These are phyloP conservation scores for Alternaria hordeiaustralica DNA, from an alignment of 2,329 filamentous ascomycete genomes.

Conservation along the genomic window DNA sequence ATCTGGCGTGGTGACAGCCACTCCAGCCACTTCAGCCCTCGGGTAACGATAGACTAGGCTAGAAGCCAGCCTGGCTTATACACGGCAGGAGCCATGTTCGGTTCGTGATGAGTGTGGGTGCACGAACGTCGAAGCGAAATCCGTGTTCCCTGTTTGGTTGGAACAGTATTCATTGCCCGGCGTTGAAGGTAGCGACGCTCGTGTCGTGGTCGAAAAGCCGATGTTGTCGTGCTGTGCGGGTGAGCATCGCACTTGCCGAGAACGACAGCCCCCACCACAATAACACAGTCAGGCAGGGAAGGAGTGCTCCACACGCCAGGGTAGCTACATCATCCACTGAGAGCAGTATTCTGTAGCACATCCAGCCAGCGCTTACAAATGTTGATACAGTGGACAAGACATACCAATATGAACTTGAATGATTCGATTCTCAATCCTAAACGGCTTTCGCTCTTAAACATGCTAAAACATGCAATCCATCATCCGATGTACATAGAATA, in stretches of 20 bases:
- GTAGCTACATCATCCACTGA: not conserved
- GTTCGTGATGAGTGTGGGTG: not conserved
- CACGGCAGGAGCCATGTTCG: not conserved
- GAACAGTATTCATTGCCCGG: not conserved
- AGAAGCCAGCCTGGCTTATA: not conserved
- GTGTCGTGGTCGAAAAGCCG: not conserved
- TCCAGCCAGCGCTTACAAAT: not conserved
- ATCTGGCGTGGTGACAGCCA: not conserved
- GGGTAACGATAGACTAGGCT: not conserved
- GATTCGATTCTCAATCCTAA: not conserved
- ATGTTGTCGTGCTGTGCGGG: not conserved
- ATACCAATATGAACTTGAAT: not conserved
- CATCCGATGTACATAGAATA: constrained; percentile 47
- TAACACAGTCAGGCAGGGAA: not conserved
- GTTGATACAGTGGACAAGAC: not conserved
- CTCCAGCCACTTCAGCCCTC: not conserved
- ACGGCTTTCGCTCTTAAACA: constrained; percentile 4
- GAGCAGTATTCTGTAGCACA: not conserved
- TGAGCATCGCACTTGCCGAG: not conserved
- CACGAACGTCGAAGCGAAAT: not conserved
- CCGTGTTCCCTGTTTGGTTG: not conserved
- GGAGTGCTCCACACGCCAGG: not conserved
- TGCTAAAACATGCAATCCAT: constrained; percentile 22
- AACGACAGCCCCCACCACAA: not conserved
- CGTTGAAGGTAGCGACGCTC: not conserved